Conservation (phyloP, 257 asterid species). For the Buddleja alternifolia region DNA sequence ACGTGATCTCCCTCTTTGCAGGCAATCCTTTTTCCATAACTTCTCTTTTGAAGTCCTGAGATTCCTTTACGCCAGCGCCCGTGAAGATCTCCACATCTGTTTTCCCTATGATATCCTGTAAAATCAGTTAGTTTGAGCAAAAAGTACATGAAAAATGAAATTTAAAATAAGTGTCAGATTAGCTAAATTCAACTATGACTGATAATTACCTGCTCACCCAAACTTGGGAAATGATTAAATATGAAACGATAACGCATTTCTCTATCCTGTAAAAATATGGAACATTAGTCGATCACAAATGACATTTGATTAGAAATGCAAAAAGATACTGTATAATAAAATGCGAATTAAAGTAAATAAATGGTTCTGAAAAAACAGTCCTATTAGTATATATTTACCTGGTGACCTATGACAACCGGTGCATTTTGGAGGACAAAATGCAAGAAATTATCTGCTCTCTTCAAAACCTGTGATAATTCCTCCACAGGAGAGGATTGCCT, state of each 20-base stretch:
- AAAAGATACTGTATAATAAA: no score
- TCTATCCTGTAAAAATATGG: slow-evolving; percentile 58
- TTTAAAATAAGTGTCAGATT: no score
- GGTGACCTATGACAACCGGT: slow-evolving; percentile 93
- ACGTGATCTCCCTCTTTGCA: slow-evolving; percentile 88
- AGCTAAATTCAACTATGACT: no score
- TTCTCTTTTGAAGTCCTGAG: slow-evolving; percentile 88
- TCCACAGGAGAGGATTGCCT: slow-evolving; percentile 86
- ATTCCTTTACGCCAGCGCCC: slow-evolving; percentile 89
- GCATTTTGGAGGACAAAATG: slow-evolving; percentile 94
- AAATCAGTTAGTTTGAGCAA: slow-evolving; percentile 25
- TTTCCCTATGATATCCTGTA: slow-evolving; percentile 91
- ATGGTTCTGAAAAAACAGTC: no score
- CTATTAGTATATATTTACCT: slow-evolving; percentile 43
- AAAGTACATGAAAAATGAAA: no score
- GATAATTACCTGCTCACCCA: slow-evolving; percentile 77
- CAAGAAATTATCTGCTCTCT: slow-evolving; percentile 84
- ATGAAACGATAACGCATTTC: slow-evolving; percentile 89
- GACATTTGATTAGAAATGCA: not conserved
- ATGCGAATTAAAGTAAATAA: no score
- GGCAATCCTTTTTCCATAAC: slow-evolving; percentile 80
- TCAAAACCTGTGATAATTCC: slow-evolving; percentile 72
- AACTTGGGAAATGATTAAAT: slow-evolving; percentile 90
- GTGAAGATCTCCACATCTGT: slow-evolving; percentile 83
- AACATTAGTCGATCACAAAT: not conserved